Conservation (phyloP, 2,329 filamentous ascomycete genomes). For the Beauveria pseudobassiana region DNA sequence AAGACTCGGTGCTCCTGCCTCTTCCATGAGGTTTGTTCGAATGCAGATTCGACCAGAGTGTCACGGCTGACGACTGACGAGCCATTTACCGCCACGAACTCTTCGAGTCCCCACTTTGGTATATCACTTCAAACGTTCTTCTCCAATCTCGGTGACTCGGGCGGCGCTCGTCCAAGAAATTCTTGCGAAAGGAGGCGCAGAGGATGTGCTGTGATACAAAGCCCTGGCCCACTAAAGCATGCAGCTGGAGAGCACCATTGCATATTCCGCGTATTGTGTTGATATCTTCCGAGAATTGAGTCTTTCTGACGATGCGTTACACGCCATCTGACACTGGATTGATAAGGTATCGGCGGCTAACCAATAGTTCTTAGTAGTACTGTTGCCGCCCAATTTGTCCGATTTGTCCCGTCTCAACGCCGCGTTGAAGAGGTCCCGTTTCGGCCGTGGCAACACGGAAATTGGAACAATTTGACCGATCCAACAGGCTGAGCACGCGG, state of each 20-base stretch:
- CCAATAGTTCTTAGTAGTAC: background rate
- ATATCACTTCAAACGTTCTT: background rate
- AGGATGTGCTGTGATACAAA: slow-evolving; percentile 5
- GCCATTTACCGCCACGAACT: background rate
- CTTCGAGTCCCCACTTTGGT: background rate
- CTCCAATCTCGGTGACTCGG: background rate
- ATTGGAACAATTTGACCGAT: background rate
- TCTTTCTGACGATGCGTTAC: background rate
- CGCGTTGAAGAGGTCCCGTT: background rate
- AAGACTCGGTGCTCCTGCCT: background rate
- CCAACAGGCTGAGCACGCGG: background rate
- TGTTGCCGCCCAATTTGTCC: background rate
- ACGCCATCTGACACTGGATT: background rate
- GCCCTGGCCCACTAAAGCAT: slow-evolving; percentile 10
- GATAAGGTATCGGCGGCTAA: background rate
- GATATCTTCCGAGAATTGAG: background rate
- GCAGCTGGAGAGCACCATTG: slow-evolving; percentile 1
- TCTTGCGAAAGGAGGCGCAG: background rate
- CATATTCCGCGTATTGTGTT: background rate
- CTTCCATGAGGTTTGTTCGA: background rate
- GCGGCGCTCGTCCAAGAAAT: background rate
- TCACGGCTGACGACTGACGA: background rate
- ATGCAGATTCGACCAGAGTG: background rate
- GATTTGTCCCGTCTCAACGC: background rate
- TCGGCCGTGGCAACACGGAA: background rate